phyloP scores from a whole-genome alignment of 1,284 basidiomycete genomes.

The Tetrapyrgos nigripes region DNA sequence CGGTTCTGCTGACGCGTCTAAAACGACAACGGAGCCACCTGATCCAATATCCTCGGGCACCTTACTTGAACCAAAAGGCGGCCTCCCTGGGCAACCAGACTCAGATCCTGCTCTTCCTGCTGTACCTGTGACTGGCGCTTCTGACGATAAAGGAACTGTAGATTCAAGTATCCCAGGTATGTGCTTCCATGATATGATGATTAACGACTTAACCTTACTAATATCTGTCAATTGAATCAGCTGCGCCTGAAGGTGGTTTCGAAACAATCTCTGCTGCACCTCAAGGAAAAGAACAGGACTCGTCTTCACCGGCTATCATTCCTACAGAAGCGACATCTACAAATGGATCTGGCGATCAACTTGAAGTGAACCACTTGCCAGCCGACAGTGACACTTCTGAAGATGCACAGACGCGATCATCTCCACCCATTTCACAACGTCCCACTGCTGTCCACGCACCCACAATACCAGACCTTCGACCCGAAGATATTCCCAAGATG shows the following conservation, averaged over 20 bases:
- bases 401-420: neutral
- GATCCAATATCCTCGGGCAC: neutral
- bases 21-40: neutral
- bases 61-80: neutral
- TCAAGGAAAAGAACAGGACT: neutral
- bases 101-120: neutral
- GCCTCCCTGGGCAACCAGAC: neutral
- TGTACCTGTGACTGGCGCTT: neutral
- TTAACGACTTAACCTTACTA: neutral
- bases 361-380: neutral
- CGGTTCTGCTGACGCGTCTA: neutral
- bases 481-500: conserved; percentile 43
- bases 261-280: neutral
- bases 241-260: neutral
- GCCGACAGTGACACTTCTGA: neutral
- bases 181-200: neutral
- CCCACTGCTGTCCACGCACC: neutral
- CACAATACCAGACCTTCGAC: conserved; percentile 16
- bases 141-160: neutral
- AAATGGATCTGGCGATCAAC: neutral
- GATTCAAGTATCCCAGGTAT: neutral
- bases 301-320: neutral
- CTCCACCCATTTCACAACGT: conserved; percentile 7
- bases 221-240: neutral
- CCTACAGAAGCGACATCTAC: neutral